Percentiles rank a stretch among this genome's conserved stretches.
Conservation (phyloP, 1,139 yeast species). For the Sugiyamaella pinicola region DNA sequence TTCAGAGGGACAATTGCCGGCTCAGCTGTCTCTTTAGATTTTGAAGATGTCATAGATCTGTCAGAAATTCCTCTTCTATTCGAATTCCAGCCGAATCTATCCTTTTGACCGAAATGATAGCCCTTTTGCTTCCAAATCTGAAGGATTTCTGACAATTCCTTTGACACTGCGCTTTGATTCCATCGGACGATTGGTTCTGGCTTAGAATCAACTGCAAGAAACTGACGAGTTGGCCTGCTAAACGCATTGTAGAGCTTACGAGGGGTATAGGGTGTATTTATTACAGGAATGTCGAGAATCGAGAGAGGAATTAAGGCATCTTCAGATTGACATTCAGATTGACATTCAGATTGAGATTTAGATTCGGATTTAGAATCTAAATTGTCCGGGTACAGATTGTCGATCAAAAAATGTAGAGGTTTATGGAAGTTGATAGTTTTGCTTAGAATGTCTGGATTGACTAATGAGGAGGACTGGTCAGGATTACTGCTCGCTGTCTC, state of each 20-base stretch:
- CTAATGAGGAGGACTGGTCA: slow-evolving; percentile 3
- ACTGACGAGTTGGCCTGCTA: slow-evolving; percentile 39
- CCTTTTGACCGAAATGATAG: slow-evolving; percentile 1
- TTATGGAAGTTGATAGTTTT: slow-evolving; percentile 2
- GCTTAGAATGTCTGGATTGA: background rate
- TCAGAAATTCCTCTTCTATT: background rate
- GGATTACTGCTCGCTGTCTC: background rate
- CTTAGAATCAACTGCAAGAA: slow-evolving; percentile 28
- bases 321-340: too few relatives aligned
- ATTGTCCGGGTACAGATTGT: background rate
- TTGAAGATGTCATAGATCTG: background rate
- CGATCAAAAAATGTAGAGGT: slow-evolving; percentile 3
- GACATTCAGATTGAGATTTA: too few relatives aligned
- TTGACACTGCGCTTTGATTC: slow-evolving; percentile 29
- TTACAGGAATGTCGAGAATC: slow-evolving; percentile 18
- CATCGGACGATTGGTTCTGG: slow-evolving; percentile 34
- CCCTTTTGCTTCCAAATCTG: slow-evolving; percentile 27
- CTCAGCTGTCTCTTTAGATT: background rate
- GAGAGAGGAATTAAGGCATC: slow-evolving; percentile 7
- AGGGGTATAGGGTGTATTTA: slow-evolving; percentile 22
- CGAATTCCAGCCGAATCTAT: slow-evolving; percentile 14
- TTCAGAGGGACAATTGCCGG: too few relatives aligned
- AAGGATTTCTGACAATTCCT: slow-evolving; percentile 28
- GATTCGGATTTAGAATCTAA: background rate
- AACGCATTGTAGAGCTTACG: slow-evolving; percentile 35